These are phyloP conservation scores for Digitaria exilis DNA, from an alignment of 202 grass and related monocot genomes.

Conservation along the genomic window DNA sequence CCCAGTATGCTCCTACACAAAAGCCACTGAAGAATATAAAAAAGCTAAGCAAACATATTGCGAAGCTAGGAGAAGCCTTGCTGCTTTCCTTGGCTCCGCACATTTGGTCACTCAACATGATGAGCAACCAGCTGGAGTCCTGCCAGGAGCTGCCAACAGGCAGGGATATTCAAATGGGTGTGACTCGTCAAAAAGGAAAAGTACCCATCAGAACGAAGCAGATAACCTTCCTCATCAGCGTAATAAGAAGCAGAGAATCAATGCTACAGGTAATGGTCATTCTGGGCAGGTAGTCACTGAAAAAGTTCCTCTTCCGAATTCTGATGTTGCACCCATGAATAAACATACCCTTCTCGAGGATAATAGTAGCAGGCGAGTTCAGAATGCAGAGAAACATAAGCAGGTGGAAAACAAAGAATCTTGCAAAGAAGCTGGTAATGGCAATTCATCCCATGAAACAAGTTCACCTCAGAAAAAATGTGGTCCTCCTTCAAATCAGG, in stretches of 20 bases:
- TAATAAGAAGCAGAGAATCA: conserved; percentile 52
- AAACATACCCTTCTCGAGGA: conserved; percentile 10
- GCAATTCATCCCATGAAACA: conserved; percentile 33
- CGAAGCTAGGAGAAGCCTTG: conserved; percentile 42
- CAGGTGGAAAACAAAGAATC: conserved; percentile 31
- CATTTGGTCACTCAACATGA: background rate
- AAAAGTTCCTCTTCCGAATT: conserved; percentile 17
- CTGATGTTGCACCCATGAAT: conserved; percentile 19
- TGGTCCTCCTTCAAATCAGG: conserved; percentile 31
- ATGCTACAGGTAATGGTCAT: conserved; percentile 11
- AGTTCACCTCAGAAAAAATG: conserved; percentile 30
- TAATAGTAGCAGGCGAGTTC: conserved; percentile 35
- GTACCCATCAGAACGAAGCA: conserved; percentile 21
- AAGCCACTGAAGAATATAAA: conserved; percentile 44
- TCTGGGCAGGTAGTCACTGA: conserved; percentile 26
- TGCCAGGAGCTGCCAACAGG: conserved; percentile 14
- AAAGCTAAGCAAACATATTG: conserved; percentile 39
- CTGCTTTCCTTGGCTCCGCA: conserved; percentile 33
- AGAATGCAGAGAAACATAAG: conserved; percentile 26
- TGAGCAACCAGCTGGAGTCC: conserved; percentile 17
- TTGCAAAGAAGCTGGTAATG: conserved; percentile 21
- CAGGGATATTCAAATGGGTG: conserved; percentile 21
- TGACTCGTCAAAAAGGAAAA: conserved; percentile 28
- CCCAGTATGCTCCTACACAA: conserved; percentile 47
- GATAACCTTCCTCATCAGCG: conserved; percentile 8